Evolutionary conservation across 352 stramenopile species (phyloP).

Genomic region (Globisporangium okanoganense): DNA sequence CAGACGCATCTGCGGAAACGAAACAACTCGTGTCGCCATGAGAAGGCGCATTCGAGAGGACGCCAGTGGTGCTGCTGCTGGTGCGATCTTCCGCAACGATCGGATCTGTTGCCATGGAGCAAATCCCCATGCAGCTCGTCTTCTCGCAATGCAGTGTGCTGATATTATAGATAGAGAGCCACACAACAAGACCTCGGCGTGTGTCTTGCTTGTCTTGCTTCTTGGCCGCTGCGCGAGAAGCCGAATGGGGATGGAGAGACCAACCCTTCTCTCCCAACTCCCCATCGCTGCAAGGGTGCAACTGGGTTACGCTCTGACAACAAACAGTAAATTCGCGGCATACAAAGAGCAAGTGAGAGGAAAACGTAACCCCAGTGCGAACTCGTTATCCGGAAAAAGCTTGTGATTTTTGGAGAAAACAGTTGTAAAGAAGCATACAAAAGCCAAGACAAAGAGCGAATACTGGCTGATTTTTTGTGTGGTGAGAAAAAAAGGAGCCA

Average conservation of each 20-base stretch:
- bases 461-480: background rate
- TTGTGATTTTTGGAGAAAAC: background rate
- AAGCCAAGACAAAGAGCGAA: background rate
- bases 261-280: background rate
- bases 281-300: slow-evolving; percentile 5
- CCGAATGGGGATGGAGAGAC: slow-evolving; percentile 6
- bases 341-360: slow-evolving; percentile 6
- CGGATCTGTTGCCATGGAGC: slow-evolving; percentile 7
- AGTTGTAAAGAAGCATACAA: background rate
- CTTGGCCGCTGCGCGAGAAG: slow-evolving; percentile 5
- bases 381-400: background rate
- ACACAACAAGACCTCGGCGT: too few relatives aligned
- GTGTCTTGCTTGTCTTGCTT: background rate
- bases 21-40: background rate
- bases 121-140: slow-evolving; percentile 9
- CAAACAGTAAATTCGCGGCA: background rate
- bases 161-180: background rate
- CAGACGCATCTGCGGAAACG: background rate
- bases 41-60: background rate
- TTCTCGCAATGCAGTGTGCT: background rate
- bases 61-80: background rate
- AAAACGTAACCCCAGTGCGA: slow-evolving; percentile 4
- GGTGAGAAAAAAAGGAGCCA: background rate
- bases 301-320: slow-evolving; percentile 5
- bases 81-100: slow-evolving; percentile 8